phyloP scores from a whole-genome alignment of 2,329 filamentous ascomycete species.

The Hypoxylon sp. region DNA sequence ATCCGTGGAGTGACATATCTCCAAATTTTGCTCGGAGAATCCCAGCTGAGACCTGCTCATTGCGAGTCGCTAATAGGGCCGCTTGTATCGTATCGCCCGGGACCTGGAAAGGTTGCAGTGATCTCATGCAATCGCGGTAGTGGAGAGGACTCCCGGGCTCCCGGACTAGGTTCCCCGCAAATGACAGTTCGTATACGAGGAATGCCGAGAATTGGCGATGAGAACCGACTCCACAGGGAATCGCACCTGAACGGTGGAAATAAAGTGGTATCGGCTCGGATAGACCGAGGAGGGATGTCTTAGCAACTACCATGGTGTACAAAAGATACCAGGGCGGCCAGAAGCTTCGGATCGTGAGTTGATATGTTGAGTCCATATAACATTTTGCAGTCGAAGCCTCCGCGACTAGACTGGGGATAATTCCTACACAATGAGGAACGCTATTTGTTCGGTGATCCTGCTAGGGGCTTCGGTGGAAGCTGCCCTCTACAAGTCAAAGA shows the following conservation, averaged over 20 bases:
- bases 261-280: constrained; percentile 11
- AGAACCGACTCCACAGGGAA: constrained; percentile 20
- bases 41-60: neutral
- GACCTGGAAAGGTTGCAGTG: constrained; percentile 24
- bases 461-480: constrained; percentile 37
- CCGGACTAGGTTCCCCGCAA: constrained; percentile 37
- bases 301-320: constrained; percentile 13
- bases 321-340: constrained; percentile 8
- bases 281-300: constrained; percentile 17
- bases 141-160: constrained; percentile 27
- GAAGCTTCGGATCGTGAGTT: neutral
- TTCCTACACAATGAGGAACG: constrained; percentile 17
- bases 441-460: constrained; percentile 14
- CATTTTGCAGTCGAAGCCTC: too few species aligned
- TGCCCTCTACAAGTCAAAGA: constrained; percentile 44
- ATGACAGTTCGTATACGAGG: constrained; percentile 19
- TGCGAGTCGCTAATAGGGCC: constrained; percentile 33
- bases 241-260: constrained; percentile 9
- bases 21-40: neutral
- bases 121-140: constrained; percentile 11
- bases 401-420: neutral
- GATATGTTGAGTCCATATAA: neutral
- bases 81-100: constrained; percentile 29
- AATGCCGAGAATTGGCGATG: constrained; percentile 10
- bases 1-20: neutral